These are phyloP conservation scores for Cutaneotrichosporon sp. DNA, from an alignment of 1,284 basidiomycete species.

Conservation along the genomic window DNA sequence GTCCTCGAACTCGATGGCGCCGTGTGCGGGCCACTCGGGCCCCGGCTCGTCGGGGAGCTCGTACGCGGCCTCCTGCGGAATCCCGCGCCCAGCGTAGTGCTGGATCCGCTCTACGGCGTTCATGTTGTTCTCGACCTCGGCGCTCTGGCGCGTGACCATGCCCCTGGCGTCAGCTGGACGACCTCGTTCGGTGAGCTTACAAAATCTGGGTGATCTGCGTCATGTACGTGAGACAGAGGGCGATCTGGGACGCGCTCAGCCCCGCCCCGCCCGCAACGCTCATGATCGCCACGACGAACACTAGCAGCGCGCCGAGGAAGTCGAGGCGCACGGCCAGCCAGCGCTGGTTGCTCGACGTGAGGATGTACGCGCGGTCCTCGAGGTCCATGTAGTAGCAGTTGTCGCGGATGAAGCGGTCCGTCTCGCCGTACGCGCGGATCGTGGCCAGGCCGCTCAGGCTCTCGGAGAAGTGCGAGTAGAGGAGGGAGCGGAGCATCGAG, in stretches of 20 bases:
- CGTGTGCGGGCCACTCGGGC: slow-evolving; percentile 48
- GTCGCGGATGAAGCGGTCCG: slow-evolving; percentile 64
- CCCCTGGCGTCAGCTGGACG: slow-evolving; percentile 29
- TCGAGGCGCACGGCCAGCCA: slow-evolving; percentile 82
- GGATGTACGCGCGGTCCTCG: slow-evolving; percentile 67
- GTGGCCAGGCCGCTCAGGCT: slow-evolving; percentile 72
- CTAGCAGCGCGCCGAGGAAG: slow-evolving; percentile 66
- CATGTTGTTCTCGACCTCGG: slow-evolving; percentile 66
- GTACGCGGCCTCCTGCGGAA: slow-evolving; percentile 67
- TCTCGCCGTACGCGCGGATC: slow-evolving; percentile 70
- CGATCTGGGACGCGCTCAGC: slow-evolving; percentile 67
- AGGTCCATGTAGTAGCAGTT: slow-evolving; percentile 74
- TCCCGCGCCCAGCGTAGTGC: slow-evolving; percentile 61
- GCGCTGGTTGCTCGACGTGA: slow-evolving; percentile 53
- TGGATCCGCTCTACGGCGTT: slow-evolving; percentile 71
- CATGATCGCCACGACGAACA: slow-evolving; percentile 62
- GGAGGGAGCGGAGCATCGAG: slow-evolving; percentile 65
- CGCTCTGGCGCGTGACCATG: slow-evolving; percentile 60
- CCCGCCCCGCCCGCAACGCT: slow-evolving; percentile 57
- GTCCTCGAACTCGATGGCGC: slow-evolving; percentile 45
- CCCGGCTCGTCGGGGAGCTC: slow-evolving; percentile 62
- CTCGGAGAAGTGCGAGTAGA: slow-evolving; percentile 81
- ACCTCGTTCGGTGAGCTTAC: background rate
- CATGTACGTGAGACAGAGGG: slow-evolving; percentile 68
- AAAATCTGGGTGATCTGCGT: slow-evolving; percentile 60